These are phyloP conservation scores for Helotiales sp. DNA, from an alignment of 2,329 filamentous ascomycete genomes.

Conservation along the genomic window DNA sequence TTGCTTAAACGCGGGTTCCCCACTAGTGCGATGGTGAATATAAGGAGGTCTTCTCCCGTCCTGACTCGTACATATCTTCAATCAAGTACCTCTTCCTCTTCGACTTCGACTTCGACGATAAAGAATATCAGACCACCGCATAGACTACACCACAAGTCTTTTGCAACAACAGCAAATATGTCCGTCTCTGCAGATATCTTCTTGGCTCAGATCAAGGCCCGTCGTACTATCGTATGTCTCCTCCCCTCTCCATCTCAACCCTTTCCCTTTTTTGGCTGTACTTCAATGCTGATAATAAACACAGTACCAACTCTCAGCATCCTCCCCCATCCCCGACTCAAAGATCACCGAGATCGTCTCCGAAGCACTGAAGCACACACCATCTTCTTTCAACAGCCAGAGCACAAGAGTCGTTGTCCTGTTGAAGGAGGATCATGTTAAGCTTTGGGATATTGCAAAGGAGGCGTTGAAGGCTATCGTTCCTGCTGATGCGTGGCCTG, in stretches of 20 bases:
- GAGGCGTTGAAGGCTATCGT: conserved; percentile 69
- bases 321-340: conserved; percentile 55
- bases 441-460: conserved; percentile 76
- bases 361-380: conserved; percentile 66
- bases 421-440: conserved; percentile 79
- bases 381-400: conserved; percentile 88
- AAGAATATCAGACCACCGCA: neutral
- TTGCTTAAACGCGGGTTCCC: neutral
- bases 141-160: neutral
- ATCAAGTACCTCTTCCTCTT: neutral
- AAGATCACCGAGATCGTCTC: conserved; percentile 66
- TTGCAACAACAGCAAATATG: neutral
- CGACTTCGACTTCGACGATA: neutral
- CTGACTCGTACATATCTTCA: neutral
- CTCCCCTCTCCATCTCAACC: no score
- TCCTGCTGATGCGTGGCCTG: conserved; percentile 43
- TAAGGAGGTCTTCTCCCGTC: neutral
- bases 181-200: conserved; percentile 44
- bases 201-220: conserved; percentile 61
- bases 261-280: no score
- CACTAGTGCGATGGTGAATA: no score
- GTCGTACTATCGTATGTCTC: no score
- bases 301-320: conserved; percentile 67
- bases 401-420: conserved; percentile 77
- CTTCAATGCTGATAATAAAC: no score